Evolutionary conservation across 495 filamentous ascomycete genomes (phyloP), one percentile per base, ranked within the genome.

Genomic region (Evansstolkia leycettana): DNA sequence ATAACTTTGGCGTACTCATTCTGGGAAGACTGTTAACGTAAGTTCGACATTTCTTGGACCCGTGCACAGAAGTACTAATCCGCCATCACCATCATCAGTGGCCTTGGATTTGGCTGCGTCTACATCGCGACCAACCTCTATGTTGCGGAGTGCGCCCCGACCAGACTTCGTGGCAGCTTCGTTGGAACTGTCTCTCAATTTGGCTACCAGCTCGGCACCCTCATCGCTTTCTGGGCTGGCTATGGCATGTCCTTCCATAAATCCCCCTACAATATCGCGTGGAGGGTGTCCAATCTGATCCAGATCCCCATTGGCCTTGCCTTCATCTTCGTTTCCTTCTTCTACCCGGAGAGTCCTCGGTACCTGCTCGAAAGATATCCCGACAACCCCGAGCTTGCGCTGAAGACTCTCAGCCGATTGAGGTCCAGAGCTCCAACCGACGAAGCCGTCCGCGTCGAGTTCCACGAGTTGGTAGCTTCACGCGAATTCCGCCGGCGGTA

Each of bases 161-260:
- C n/a, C n/a, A n/a, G n/a, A n/a, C n/a, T n/a, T n/a, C n/a, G n/a
- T n/a, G n/a, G n/a, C n/a, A n/a, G n/a, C n/a, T n/a, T n/a, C n/a
- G n/a, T n/a, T n/a, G n/a, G n/a, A n/a, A n/a, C n/a, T n/a, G n/a
- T n/a, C n/a, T n/a, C n/a, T n/a, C n/a, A n/a, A n/a, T n/a, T n/a
- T n/a, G n/a, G n/a, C n/a, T n/a, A n/a, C n/a, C n/a, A n/a, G 54
- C 39, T 61, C 2, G 57, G 58, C 12, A 52, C 51, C 0, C 43
- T 60, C 1, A 62, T 60, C 10, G 54, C 57, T 17, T 62, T 58
- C 30, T 62, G 57, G 54, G 36, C 48, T 17, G 57, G 58, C 6
- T 59, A 58, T 30, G 55, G 58, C 3, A 63, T 60, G 58, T 58
- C 54, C n/a, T 60, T 55, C 38, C 52, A 58, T 30, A 50, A 46